A percentile compares a stretch with the other conserved stretches of the same genome.
These are phyloP conservation scores for Mycena filopes DNA, from an alignment of 768 basidiomycete genomes.

Conservation along the genomic window DNA sequence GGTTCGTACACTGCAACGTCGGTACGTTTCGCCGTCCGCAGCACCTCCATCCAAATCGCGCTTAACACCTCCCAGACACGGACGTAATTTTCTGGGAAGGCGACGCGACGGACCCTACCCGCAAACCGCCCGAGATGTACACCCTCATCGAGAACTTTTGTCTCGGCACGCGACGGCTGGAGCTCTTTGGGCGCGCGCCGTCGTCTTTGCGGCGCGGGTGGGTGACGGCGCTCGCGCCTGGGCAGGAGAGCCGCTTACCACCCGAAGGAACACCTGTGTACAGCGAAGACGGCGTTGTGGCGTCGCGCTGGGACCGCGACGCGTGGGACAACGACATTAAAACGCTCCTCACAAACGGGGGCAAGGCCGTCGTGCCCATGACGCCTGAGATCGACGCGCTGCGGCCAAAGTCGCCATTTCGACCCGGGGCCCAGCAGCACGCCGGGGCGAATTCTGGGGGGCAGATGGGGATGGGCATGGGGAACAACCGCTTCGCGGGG, in stretches of 20 bases:
- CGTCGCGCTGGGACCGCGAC: conserved; percentile 68
- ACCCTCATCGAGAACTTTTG: conserved; percentile 98
- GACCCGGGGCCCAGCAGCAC: conserved; percentile 41
- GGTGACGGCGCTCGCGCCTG: conserved; percentile 84
- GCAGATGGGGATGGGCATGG: conserved; percentile 30
- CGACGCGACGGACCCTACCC: conserved; percentile 82
- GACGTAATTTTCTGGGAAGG: conserved; percentile 97
- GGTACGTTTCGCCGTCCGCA: conserved; percentile 59
- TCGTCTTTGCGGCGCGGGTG: conserved; percentile 86
- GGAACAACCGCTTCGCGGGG: conserved; percentile 19
- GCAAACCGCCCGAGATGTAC: conserved; percentile 96
- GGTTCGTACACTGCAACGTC: conserved; percentile 99
- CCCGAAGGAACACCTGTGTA: conserved; percentile 46
- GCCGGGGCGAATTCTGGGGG: conserved; percentile 38
- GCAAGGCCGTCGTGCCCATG: conserved; percentile 74
- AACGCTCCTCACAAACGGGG: conserved; percentile 63
- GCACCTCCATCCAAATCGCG: conserved; percentile 29
- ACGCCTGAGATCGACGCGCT: conserved; percentile 85
- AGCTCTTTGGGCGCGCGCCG: conserved; percentile 81
- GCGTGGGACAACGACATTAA: conserved; percentile 73
- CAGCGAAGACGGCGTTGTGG: conserved; percentile 54
- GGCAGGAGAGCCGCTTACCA: conserved; percentile 65
- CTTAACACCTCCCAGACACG: conserved; percentile 67
- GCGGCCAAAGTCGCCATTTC: conserved; percentile 85
- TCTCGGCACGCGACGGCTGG: conserved; percentile 89